Conservation (phyloP, 805 yeast genomes). For the Starmerella floricola region DNA sequence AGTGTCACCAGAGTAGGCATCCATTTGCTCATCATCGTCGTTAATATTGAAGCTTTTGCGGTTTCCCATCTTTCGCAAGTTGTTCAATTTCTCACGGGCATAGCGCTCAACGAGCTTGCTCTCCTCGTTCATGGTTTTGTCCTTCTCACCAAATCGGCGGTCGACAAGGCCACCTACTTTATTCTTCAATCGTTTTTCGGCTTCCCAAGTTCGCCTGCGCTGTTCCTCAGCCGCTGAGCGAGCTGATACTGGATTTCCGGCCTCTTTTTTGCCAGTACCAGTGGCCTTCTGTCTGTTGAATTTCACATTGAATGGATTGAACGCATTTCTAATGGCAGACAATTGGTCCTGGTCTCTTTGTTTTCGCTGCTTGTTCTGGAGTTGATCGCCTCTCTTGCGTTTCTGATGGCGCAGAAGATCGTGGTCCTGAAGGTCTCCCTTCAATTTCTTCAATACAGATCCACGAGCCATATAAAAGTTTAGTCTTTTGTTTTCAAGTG, state of each 20-base stretch:
- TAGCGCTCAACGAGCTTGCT: slow-evolving; percentile 93
- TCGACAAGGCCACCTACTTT: slow-evolving; percentile 71
- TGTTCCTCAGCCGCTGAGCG: slow-evolving; percentile 58
- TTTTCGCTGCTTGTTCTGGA: slow-evolving; percentile 39
- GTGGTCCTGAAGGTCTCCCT: slow-evolving; percentile 41
- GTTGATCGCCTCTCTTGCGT: slow-evolving; percentile 12
- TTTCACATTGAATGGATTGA: slow-evolving; percentile 81
- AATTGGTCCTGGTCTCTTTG: slow-evolving; percentile 35
- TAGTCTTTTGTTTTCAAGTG: background rate
- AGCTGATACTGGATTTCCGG: slow-evolving; percentile 51
- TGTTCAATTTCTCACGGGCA: slow-evolving; percentile 65
- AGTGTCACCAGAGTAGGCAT: slow-evolving; percentile 34
- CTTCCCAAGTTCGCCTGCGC: slow-evolving; percentile 50
- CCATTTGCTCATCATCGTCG: slow-evolving; percentile 42
- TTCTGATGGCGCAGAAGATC: slow-evolving; percentile 36
- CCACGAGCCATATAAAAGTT: slow-evolving; percentile 12
- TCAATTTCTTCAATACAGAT: slow-evolving; percentile 22
- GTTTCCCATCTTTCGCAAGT: slow-evolving; percentile 18
- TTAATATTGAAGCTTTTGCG: slow-evolving; percentile 56
- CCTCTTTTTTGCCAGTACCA: slow-evolving; percentile 25
- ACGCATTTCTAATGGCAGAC: slow-evolving; percentile 58
- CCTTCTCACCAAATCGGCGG: slow-evolving; percentile 84
- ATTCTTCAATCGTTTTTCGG: slow-evolving; percentile 49
- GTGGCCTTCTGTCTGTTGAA: slow-evolving; percentile 51
- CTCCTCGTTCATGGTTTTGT: slow-evolving; percentile 59